phyloP scores from a whole-genome alignment of 768 basidiomycete species.

The Russula griseocarnosa region DNA sequence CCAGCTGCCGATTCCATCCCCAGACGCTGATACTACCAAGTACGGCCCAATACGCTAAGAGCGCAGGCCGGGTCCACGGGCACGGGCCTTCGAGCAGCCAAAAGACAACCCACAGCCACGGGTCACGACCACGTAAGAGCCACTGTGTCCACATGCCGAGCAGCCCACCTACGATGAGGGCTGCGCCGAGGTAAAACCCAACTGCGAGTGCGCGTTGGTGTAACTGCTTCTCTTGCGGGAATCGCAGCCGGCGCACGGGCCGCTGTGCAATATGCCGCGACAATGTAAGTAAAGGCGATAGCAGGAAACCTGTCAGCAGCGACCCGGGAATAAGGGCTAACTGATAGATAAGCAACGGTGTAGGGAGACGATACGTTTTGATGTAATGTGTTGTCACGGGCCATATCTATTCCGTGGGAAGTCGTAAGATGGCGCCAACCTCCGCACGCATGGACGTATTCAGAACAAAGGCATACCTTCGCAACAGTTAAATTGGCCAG shows the following conservation, averaged over 20 bases:
- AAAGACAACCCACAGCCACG: conserved; percentile 80
- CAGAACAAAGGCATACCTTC: conserved; percentile 48
- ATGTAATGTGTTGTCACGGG: conserved; percentile 76
- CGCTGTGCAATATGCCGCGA: conserved; percentile 88
- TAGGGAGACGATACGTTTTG: conserved; percentile 89
- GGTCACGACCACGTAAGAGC: conserved; percentile 75
- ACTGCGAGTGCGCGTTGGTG: conserved; percentile 80
- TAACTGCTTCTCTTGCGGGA: conserved; percentile 75
- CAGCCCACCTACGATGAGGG: conserved; percentile 72
- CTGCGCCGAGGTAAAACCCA: conserved; percentile 75
- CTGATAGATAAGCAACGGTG: conserved; percentile 88
- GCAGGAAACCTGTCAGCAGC: conserved; percentile 85
- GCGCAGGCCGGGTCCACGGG: conserved; percentile 71
- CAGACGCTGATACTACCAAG: conserved; percentile 82
- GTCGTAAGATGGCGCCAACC: neutral
- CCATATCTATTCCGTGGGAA: conserved; percentile 54
- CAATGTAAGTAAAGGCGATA: conserved; percentile 89
- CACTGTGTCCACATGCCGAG: conserved; percentile 93
- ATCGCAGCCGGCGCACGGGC: conserved; percentile 74
- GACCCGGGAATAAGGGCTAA: conserved; percentile 90
- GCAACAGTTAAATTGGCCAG: conserved; percentile 79
- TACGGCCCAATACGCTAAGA: conserved; percentile 82
- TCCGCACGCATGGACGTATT: neutral
- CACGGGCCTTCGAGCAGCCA: conserved; percentile 73
- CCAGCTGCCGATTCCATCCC: conserved; percentile 91